Conservation (phyloP, 169 alveolate genomes). For the Eimeria tenella region DNA sequence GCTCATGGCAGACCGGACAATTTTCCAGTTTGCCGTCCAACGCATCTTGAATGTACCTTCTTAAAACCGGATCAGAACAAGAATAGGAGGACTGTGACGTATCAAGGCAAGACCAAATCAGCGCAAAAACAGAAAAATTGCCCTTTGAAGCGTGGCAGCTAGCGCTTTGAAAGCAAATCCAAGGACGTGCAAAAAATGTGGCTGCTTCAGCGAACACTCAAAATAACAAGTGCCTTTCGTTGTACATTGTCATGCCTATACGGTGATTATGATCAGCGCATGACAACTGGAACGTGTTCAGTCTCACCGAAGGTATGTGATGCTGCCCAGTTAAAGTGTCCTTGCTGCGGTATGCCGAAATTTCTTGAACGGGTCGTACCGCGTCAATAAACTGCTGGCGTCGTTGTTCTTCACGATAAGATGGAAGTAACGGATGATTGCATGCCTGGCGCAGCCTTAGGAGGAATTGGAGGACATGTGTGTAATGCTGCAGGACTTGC, state of each 20-base stretch:
- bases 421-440: constrained; percentile 87
- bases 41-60: constrained; percentile 74
- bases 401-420: constrained; percentile 79
- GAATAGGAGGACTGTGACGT: not conserved
- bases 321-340: not conserved
- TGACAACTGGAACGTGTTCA: too few species aligned
- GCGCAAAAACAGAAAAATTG: not conserved
- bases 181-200: too few species aligned
- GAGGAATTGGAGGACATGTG: constrained; percentile 88
- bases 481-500: constrained; percentile 84
- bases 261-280: too few species aligned
- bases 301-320: not conserved
- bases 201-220: too few species aligned
- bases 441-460: constrained; percentile 90
- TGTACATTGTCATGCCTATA: too few species aligned
- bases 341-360: not conserved
- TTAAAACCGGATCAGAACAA: not conserved
- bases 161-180: too few species aligned
- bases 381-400: constrained; percentile 62
- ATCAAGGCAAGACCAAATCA: not conserved
- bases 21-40: constrained; percentile 79
- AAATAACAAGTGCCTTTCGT: too few species aligned
- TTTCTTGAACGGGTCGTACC: constrained; percentile 60
- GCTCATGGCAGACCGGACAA: constrained; percentile 86
- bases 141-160: too few species aligned